These are phyloP conservation scores for Galeopsis tetrahit DNA, from an alignment of 257 asterid species.

Conservation along the genomic window DNA sequence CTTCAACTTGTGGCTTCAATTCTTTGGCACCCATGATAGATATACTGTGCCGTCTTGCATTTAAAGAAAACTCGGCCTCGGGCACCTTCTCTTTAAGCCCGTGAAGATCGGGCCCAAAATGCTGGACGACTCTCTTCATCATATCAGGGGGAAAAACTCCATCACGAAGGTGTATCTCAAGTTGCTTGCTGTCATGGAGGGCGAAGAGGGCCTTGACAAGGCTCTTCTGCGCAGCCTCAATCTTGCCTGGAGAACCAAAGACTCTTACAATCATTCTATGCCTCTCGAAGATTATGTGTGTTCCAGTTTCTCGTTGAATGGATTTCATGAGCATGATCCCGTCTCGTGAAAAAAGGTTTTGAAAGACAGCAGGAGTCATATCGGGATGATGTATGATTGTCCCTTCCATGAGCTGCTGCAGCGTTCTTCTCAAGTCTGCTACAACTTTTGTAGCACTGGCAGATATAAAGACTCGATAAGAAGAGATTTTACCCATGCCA, in stretches of 20 bases:
- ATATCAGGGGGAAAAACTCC: conserved; percentile 69
- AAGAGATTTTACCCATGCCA: conserved; percentile 38
- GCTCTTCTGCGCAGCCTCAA: conserved; percentile 50
- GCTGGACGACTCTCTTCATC: conserved; percentile 84
- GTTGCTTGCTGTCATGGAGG: conserved; percentile 72
- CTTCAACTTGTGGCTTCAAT: conserved; percentile 69
- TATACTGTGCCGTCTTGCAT: conserved; percentile 65
- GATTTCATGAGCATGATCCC: conserved; percentile 61
- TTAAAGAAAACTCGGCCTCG: conserved; percentile 60
- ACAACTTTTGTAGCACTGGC: conserved; percentile 77
- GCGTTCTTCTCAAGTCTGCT: conserved; percentile 71
- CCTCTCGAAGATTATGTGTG: conserved; percentile 66
- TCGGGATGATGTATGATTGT: conserved; percentile 54
- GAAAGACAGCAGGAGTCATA: conserved; percentile 68
- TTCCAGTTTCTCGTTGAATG: conserved; percentile 62
- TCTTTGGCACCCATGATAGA: conserved; percentile 61
- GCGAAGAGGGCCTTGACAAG: conserved; percentile 57
- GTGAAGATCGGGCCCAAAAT: conserved; percentile 78
- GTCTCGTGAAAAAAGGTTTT: conserved; percentile 71
- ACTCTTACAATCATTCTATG: conserved; percentile 60
- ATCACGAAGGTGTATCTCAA: conserved; percentile 75
- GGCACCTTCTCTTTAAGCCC: conserved; percentile 78
- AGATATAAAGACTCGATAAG: conserved; percentile 71
- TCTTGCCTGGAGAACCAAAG: conserved; percentile 62
- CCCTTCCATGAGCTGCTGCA: conserved; percentile 81